Percentiles rank a stretch among this genome's conserved stretches.
Evolutionary conservation across 1,284 basidiomycete species (phyloP).

Genomic region (Boletus holoroseus): DNA sequence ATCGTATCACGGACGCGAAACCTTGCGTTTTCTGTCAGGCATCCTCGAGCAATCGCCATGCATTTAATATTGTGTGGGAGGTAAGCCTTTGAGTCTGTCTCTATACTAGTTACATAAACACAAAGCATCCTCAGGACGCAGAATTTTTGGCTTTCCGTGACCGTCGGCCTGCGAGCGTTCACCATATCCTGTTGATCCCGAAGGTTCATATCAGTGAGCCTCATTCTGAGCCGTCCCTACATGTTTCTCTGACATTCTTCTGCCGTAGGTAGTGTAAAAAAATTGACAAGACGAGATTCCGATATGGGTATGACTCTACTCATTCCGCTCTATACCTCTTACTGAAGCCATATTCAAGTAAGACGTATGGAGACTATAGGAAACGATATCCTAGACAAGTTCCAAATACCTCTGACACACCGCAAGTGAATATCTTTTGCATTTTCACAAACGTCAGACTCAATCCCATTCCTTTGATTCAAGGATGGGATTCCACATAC

Average conservation of each 20-base stretch:
- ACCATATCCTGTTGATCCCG: slow-evolving; percentile 30
- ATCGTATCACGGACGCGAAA: neutral
- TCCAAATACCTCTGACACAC: slow-evolving; percentile 36
- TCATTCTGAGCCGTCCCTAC: neutral
- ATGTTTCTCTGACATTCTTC: neutral
- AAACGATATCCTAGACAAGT: slow-evolving; percentile 44
- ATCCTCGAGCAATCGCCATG: slow-evolving; percentile 15
- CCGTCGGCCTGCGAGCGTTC: slow-evolving; percentile 18
- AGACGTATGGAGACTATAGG: slow-evolving; percentile 65
- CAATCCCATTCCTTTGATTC: neutral
- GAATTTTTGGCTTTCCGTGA: slow-evolving; percentile 33
- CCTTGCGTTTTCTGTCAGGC: slow-evolving; percentile 27
- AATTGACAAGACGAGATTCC: slow-evolving; percentile 17
- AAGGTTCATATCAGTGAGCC: slow-evolving; percentile 28
- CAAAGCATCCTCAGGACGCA: slow-evolving; percentile 18
- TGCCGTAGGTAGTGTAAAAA: slow-evolving; percentile 20
- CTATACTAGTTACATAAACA: neutral
- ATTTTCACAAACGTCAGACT: neutral
- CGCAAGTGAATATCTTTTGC: slow-evolving; percentile 42
- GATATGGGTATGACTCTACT: slow-evolving; percentile 24
- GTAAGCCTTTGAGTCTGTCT: slow-evolving; percentile 13
- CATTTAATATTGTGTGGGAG: slow-evolving; percentile 31
- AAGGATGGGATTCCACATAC: slow-evolving; percentile 78
- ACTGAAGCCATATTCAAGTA: slow-evolving; percentile 14
- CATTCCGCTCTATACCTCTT: neutral